These are phyloP conservation scores for Acidomyces sp. DNA, from an alignment of 495 filamentous ascomycete species.

Conservation along the genomic window DNA sequence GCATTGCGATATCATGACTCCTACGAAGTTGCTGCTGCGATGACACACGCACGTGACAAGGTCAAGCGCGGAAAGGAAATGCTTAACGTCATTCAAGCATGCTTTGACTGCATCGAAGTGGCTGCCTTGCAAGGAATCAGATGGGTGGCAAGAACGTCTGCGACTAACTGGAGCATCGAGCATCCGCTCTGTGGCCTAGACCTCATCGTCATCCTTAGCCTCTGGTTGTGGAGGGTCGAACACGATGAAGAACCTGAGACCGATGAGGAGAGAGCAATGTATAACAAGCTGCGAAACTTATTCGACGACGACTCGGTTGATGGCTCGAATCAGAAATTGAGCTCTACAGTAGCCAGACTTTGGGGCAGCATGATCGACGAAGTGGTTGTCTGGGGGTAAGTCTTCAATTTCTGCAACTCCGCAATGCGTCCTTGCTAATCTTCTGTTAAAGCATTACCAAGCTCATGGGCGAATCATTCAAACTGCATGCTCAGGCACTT, in stretches of 20 bases:
- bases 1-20: conserved; percentile 93
- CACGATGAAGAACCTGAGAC: conserved; percentile 91
- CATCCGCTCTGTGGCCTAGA: conserved; percentile 94
- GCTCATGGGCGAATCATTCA: conserved; percentile 96
- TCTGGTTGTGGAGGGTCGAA: conserved; percentile 98
- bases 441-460: conserved; percentile 67
- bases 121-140: conserved; percentile 88
- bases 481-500: conserved; percentile 87
- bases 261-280: conserved; percentile 84
- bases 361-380: conserved; percentile 99
- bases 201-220: conserved; percentile 94
- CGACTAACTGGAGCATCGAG: conserved; percentile 98
- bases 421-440: too few species aligned
- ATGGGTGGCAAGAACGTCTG: conserved; percentile 92
- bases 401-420: too few species aligned
- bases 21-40: conserved; percentile 90
- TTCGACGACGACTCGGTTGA: conserved; percentile 85
- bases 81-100: conserved; percentile 96
- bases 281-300: conserved; percentile 83
- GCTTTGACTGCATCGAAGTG: conserved; percentile 96
- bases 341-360: conserved; percentile 81
- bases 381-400: conserved; percentile 95
- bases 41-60: conserved; percentile 83
- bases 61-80: conserved; percentile 93
- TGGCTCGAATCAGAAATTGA: conserved; percentile 64